Evolutionary conservation across 2,329 filamentous ascomycete genomes (phyloP), one percentile per base, ranked within the genome.

Genomic region (Balansia obtecta): DNA sequence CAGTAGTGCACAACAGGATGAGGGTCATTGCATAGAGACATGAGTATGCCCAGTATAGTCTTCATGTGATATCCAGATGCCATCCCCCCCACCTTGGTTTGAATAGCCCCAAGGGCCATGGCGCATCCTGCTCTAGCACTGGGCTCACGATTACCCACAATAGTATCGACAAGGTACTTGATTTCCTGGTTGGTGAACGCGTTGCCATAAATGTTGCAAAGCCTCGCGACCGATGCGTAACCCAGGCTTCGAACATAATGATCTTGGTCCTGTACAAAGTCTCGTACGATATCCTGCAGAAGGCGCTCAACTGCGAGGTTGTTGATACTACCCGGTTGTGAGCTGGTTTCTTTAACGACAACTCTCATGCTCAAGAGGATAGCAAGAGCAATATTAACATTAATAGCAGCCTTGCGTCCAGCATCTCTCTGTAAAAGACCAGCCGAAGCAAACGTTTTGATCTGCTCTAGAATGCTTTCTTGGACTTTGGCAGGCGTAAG

Each of bases 1-100:
- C 90, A 97, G 63, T 91, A 95, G 66, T 98, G 93, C 9, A 98
- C 93, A 0, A 87, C 83, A 0, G 93, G 90, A 63, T 98, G 93
- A 18, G 91, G 88, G 61, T 98, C 93, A 58, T 90, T 95, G 65
- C 89, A 91, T 10, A 98, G 76, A 8, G 93, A 97, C 86, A 97
- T 95, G n/a, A 98, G 72, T 39, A 98, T 94, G 16, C 91, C 86
- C n/a, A 96, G 78, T 46, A 98, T 96, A 1, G 89, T 96, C 71
- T 97, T 97, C 47, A 98, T 75, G 64, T 98, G 93, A 59, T 93
- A 89, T 3, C 90, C 89, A 50, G 93, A 93, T 49, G 93, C 93
- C 90, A 98, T 97, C 51, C 93, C 91, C 51, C 93, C 94, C 34
- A 98, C 86, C 64, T 95, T 89, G 16, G 88, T 86, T 68, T 98